phyloP scores from a whole-genome alignment of 2,329 filamentous ascomycete species.

The Alternaria dauci region DNA sequence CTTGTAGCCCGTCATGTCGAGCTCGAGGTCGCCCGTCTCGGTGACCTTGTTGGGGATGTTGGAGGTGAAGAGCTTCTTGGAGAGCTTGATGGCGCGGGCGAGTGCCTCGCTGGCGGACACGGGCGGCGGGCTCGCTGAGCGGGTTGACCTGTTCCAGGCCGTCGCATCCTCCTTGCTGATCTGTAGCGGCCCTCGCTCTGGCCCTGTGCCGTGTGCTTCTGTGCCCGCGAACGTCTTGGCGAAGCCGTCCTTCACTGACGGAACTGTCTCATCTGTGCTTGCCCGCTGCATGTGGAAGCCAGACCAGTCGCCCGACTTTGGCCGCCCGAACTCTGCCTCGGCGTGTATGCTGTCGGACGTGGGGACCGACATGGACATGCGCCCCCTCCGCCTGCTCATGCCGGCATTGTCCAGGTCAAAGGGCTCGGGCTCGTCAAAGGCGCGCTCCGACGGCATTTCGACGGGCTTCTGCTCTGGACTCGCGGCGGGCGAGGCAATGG shows the following conservation, averaged over 20 bases:
- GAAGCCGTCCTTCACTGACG: slow-evolving; percentile 53
- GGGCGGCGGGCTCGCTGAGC: slow-evolving; percentile 80
- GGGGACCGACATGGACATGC: slow-evolving; percentile 43
- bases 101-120: slow-evolving; percentile 77
- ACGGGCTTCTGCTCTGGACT: slow-evolving; percentile 74
- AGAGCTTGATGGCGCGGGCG: slow-evolving; percentile 82
- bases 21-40: slow-evolving; percentile 91
- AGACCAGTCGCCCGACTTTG: slow-evolving; percentile 49
- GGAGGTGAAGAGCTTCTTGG: slow-evolving; percentile 83
- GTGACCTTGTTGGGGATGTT: slow-evolving; percentile 96
- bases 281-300: slow-evolving; percentile 53
- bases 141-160: slow-evolving; percentile 47
- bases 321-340: slow-evolving; percentile 28
- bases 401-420: slow-evolving; percentile 68
- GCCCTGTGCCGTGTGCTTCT: slow-evolving; percentile 28
- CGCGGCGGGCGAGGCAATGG: slow-evolving; percentile 85
- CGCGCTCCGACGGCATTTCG: slow-evolving; percentile 54
- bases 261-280: slow-evolving; percentile 64
- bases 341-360: slow-evolving; percentile 31
- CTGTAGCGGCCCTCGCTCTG: slow-evolving; percentile 40
- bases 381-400: slow-evolving; percentile 31
- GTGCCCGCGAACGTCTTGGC: slow-evolving; percentile 37
- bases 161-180: slow-evolving; percentile 47
- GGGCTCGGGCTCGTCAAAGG: slow-evolving; percentile 73
- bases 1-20: slow-evolving; percentile 98